Evolutionary conservation across 2,329 filamentous ascomycete species (phyloP), one percentile per base, ranked within the genome.

Genomic region (Fusarium guadeloupense): DNA sequence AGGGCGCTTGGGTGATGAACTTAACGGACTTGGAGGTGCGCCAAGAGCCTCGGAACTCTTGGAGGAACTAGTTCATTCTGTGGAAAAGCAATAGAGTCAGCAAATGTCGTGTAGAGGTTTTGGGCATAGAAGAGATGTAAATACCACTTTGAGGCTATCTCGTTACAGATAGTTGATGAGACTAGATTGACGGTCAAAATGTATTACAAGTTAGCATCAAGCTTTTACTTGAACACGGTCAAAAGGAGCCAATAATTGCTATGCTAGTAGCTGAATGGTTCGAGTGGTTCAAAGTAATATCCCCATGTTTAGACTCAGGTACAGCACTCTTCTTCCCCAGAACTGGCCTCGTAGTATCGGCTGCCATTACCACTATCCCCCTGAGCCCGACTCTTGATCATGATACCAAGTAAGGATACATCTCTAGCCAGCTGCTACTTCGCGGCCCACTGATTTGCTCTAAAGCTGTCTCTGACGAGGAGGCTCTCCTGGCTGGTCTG

Each of bases 11-110:
- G 68, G 71, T 1, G 50, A 68, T 3, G 71, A 75, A 38, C 46
- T 75, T 14, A 70, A 69, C 7, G 49, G 50, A 3, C 64, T 71
- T 4, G 72, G 73, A 0, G 72, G 73, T 13, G 70, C 66, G 7
- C 49, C 49, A 7, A 62, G 35, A 9, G 69, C 71, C 9, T 68
- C 67, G 17, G 69, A 72, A 43, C 35, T 70, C 14, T 51, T 74
- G 16, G 72, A 74, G 28, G 46, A 79, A 28, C 35, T 72, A 25
- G 47, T 35, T 12, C 25, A 47, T 10, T 45, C 61, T 45, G 44
- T 21, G n/a, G 28, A 1, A 17, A 39, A 2, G 25, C 26, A 21
- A 31, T 26, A 33, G 10, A 37, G 17, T 55, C 23, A 50, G 31
- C 23, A 28, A 23, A 10, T 8, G 16, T 14, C 8, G 1, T 16